Conservation (phyloP, 768 basidiomycete species). For the Tricholoma hemisulphureum region DNA sequence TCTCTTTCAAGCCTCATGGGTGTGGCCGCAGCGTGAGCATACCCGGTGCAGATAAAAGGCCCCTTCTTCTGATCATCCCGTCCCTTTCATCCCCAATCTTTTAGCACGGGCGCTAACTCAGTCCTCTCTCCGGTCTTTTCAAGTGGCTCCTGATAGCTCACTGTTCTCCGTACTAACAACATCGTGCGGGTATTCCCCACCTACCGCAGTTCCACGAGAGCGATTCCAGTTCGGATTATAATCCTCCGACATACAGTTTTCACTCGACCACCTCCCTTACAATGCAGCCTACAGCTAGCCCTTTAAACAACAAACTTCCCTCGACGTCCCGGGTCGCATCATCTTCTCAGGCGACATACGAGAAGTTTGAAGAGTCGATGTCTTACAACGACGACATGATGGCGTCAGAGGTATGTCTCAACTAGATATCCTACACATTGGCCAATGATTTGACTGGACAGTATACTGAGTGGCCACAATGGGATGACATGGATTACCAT, state of each 20-base stretch:
- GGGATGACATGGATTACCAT: constrained; percentile 5
- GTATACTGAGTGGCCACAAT: constrained; percentile 8
- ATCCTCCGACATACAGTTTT: constrained; percentile 5
- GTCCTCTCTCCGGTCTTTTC: neutral
- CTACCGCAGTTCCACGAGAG: constrained; percentile 11
- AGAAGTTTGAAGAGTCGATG: constrained; percentile 6
- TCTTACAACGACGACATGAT: constrained; percentile 6
- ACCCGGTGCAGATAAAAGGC: constrained; percentile 28
- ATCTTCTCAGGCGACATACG: constrained; percentile 4
- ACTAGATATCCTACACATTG: neutral
- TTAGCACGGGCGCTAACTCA: neutral
- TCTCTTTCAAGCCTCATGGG: constrained; percentile 19
- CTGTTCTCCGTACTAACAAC: constrained; percentile 1
- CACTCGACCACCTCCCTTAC: constrained; percentile 4
- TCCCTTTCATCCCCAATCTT: constrained; percentile 16
- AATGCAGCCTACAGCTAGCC: constrained; percentile 4
- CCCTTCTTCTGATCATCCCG: constrained; percentile 11
- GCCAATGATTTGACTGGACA: neutral
- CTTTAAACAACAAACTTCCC: neutral
- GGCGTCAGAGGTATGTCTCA: constrained; percentile 3
- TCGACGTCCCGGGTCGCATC: constrained; percentile 2
- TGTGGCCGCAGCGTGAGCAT: constrained; percentile 29
- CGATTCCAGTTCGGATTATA: constrained; percentile 15
- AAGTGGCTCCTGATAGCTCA: neutral
- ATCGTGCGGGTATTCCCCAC: neutral